Conservation (phyloP, 768 basidiomycete genomes). For the Leccinum ochraceum region DNA sequence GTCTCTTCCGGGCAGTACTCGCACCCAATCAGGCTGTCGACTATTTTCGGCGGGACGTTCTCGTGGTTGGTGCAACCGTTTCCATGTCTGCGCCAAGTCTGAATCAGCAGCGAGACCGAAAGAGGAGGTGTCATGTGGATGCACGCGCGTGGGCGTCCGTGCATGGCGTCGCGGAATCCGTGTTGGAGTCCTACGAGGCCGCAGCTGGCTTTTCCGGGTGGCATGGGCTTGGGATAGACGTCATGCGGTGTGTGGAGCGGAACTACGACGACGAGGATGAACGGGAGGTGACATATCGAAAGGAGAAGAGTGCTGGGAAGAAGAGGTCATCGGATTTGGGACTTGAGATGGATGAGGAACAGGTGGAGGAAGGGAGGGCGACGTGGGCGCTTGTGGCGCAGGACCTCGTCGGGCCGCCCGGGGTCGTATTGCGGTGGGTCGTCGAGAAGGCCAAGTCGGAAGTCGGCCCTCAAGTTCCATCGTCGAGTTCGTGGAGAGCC, state of each 20-base stretch:
- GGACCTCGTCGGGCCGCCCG: conserved; percentile 26
- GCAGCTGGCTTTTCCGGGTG: conserved; percentile 32
- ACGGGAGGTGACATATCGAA: not conserved
- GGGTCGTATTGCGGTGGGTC: conserved; percentile 11
- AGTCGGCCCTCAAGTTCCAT: not conserved
- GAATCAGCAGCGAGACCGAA: not conserved
- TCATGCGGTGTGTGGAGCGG: conserved; percentile 1
- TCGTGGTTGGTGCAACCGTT: conserved; percentile 1
- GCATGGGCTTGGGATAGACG: conserved; percentile 25
- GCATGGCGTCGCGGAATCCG: conserved; percentile 15
- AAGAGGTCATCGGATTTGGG: conserved; percentile 4
- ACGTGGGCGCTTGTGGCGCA: conserved; percentile 20
- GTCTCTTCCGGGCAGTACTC: conserved; percentile 26
- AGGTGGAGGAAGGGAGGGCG: conserved; percentile 27
- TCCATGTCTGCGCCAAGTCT: not conserved
- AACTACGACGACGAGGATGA: not conserved
- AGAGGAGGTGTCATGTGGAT: not conserved
- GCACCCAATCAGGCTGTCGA: conserved; percentile 22
- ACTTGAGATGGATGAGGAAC: conserved; percentile 19
- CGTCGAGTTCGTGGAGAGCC: not conserved
- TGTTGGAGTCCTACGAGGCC: conserved; percentile 28
- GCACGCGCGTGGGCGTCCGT: not conserved
- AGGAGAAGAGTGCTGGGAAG: not conserved
- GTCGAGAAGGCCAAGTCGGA: not conserved
- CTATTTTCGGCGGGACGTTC: conserved; percentile 30